Percentiles rank a stretch among this genome's conserved stretches.
These are phyloP conservation scores for Wickerhamomyces sp. DNA, from an alignment of 1,139 yeast species.

Conservation along the genomic window DNA sequence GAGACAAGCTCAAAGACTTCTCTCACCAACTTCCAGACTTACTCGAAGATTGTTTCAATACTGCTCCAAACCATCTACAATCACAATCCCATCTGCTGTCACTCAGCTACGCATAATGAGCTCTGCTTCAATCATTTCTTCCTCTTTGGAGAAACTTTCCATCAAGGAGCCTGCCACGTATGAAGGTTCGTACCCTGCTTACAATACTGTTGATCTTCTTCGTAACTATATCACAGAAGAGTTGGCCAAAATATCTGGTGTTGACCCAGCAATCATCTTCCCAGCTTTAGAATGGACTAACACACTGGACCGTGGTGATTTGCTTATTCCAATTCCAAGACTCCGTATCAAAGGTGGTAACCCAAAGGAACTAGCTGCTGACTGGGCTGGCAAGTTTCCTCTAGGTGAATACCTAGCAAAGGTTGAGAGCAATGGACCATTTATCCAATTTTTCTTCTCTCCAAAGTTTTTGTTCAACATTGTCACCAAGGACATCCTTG, in stretches of 20 bases:
- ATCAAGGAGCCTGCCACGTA: slow-evolving; percentile 29
- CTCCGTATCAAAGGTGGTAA: slow-evolving; percentile 83
- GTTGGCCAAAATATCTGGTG: slow-evolving; percentile 67
- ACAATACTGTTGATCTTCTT: slow-evolving; percentile 73
- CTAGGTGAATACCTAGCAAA: slow-evolving; percentile 61
- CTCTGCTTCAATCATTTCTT: slow-evolving; percentile 17
- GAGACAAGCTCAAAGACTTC: background rate
- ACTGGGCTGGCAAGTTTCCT: slow-evolving; percentile 72
- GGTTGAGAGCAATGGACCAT: slow-evolving; percentile 84
- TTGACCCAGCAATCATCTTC: slow-evolving; percentile 62
- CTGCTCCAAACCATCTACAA: background rate
- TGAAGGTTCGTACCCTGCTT: slow-evolving; percentile 60
- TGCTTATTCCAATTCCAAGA: slow-evolving; percentile 89
- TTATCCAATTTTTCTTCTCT: slow-evolving; percentile 83
- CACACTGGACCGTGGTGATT: slow-evolving; percentile 87
- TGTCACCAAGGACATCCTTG: slow-evolving; percentile 68
- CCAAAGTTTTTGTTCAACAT: slow-evolving; percentile 59
- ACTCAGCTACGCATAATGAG: slow-evolving; percentile 5
- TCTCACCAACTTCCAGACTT: background rate
- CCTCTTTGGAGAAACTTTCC: slow-evolving; percentile 27
- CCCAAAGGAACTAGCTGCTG: slow-evolving; percentile 77
- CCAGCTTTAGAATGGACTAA: slow-evolving; percentile 88
- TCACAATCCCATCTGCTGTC: background rate
- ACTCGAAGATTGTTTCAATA: background rate
- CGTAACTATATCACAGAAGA: slow-evolving; percentile 87